A percentile compares a stretch with the other conserved stretches of the same genome.
These are phyloP conservation scores for Aureobasidium pullulans DNA, from an alignment of 2,329 filamentous ascomycete genomes.

Conservation along the genomic window DNA sequence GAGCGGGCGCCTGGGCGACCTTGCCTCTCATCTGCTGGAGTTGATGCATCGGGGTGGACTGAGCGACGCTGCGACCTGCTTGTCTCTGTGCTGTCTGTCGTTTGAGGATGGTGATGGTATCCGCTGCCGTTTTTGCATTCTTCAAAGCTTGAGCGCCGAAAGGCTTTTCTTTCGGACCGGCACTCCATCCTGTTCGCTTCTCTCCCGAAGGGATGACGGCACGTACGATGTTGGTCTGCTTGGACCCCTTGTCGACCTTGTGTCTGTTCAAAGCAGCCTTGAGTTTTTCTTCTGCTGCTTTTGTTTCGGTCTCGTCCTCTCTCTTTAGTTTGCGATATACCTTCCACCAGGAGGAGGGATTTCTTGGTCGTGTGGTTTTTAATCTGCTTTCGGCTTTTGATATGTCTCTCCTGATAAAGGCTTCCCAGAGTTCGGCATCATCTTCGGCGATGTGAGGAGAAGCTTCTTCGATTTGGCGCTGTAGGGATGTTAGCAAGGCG, in stretches of 20 bases:
- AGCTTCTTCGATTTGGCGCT: slow-evolving; percentile 57
- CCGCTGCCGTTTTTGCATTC: slow-evolving; percentile 16
- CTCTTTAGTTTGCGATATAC: slow-evolving; percentile 54
- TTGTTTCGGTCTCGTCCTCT: slow-evolving; percentile 31
- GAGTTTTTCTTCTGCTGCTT: slow-evolving; percentile 26
- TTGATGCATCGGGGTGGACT: slow-evolving; percentile 8
- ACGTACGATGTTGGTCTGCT: slow-evolving; percentile 35
- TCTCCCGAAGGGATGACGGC: slow-evolving; percentile 15
- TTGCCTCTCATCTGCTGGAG: slow-evolving; percentile 10
- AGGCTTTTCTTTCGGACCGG: neutral
- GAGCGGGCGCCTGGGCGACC: slow-evolving; percentile 44
- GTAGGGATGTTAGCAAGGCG: neutral
- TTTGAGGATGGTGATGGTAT: slow-evolving; percentile 1
- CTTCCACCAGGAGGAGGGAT: slow-evolving; percentile 66
- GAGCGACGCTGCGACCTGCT: slow-evolving; percentile 2
- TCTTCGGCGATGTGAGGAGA: slow-evolving; percentile 69
- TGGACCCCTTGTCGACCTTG: slow-evolving; percentile 49
- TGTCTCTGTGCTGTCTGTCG: slow-evolving; percentile 5
- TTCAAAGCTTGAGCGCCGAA: slow-evolving; percentile 13
- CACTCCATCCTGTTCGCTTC: neutral
- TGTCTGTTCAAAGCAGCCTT: slow-evolving; percentile 53
- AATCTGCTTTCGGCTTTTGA: slow-evolving; percentile 57
- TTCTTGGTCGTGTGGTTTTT: slow-evolving; percentile 49
- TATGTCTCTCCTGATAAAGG: slow-evolving; percentile 72
- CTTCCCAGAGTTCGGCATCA: slow-evolving; percentile 67